Evolutionary conservation across 768 basidiomycete species (phyloP).

Genomic region (Suillus occidentalis): DNA sequence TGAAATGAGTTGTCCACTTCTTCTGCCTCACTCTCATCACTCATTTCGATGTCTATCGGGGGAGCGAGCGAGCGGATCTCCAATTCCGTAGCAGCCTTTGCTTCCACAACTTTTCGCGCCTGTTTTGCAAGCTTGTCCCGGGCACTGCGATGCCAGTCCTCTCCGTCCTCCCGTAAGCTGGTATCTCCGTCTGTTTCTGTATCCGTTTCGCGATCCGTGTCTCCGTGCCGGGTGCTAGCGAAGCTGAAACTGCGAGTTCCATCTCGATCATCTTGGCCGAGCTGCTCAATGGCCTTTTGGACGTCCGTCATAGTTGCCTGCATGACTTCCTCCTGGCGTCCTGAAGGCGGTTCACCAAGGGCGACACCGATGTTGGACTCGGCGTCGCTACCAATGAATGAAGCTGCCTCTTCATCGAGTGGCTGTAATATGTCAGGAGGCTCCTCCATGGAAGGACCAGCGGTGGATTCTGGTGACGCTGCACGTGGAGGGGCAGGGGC

Average conservation of each 20-base stretch:
- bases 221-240: constrained; percentile 60
- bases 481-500: constrained; percentile 40
- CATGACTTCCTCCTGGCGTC: constrained; percentile 61
- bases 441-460: constrained; percentile 22
- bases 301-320: constrained; percentile 88
- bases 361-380: constrained; percentile 29
- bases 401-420: constrained; percentile 47
- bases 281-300: constrained; percentile 86
- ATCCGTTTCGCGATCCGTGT: constrained; percentile 46
- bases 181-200: constrained; percentile 50
- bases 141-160: constrained; percentile 65
- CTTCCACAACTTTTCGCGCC: constrained; percentile 60
- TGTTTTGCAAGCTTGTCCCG: constrained; percentile 69
- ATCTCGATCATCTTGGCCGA: constrained; percentile 59
- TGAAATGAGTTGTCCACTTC: constrained; percentile 50
- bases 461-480: constrained; percentile 24
- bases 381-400: constrained; percentile 25
- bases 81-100: constrained; percentile 39
- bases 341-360: constrained; percentile 22
- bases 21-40: constrained; percentile 75
- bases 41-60: constrained; percentile 73
- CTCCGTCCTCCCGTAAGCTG: constrained; percentile 45
- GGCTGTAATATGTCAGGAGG: constrained; percentile 38
- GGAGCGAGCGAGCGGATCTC: constrained; percentile 49
- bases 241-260: constrained; percentile 76